Evolutionary conservation across 306 rosid species (phyloP), one percentile per base, ranked within the genome.

Genomic region (Cajanus cajan): DNA sequence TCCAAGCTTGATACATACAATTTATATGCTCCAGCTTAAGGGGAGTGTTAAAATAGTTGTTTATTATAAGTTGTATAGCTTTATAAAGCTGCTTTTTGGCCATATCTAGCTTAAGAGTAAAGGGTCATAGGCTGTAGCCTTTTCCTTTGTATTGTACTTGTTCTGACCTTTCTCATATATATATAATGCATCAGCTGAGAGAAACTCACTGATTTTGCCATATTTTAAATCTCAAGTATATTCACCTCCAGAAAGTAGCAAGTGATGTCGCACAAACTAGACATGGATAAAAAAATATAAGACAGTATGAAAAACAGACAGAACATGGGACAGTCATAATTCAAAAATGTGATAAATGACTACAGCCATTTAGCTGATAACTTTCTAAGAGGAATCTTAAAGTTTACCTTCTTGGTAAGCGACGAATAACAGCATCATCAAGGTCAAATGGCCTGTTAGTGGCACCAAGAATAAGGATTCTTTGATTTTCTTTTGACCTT

Each of bases 371-470:
- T 80, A 40, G 43, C 78, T 43, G 45, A 82, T 18, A 24, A 57
- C 41, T 19, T 51, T 40, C 62, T 36, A 34, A 31, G 34, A 64
- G 31, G 19, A 63, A 63, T 62, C 50, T 1, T 54, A 18, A 0
- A 6, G 25, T 78, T 68, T 64, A 95, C 99, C 99, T 91, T 89
- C 99, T 87, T 43, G 99, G 99, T 88, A 93, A 80, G 82, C 99
- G 96, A 55, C 99, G 97, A 85, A 95, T 95, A 78, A 95, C 99
- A 48, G 98, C 99, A 71, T 95, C 98, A 80, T 93, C 99, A 68
- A 95, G 98, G 58, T 95, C 99, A 82, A 95, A 95, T 48, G 99
- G 99, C 72, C 99, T 86, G 79, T 95, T 95, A 43, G 99, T 95
- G 75, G 98, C 98, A 19, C 99, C 99, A 54, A 95, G 99, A 83